Percentiles rank a stretch among this genome's conserved stretches.
Conservation (phyloP, 306 rosid genomes). For the Elaeagnus macrophylla region DNA sequence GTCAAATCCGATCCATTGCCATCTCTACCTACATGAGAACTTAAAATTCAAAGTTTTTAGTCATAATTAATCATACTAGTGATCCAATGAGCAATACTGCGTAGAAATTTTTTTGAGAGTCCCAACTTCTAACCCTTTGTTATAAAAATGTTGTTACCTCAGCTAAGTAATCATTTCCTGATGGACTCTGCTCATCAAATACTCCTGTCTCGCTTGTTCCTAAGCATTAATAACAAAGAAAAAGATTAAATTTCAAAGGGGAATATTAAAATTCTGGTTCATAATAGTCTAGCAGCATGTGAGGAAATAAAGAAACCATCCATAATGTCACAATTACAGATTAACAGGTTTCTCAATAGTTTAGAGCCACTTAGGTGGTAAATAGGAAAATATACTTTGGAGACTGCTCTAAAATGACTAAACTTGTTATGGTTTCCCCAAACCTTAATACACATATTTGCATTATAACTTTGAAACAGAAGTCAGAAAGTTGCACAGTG, state of each 20-base stretch:
- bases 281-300: neutral
- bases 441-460: no score
- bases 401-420: no score
- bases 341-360: neutral
- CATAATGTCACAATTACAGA: neutral
- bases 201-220: conserved; percentile 67
- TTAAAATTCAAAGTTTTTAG: no score
- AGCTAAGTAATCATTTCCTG: conserved; percentile 89
- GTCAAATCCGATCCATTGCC: no score
- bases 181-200: conserved; percentile 79
- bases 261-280: neutral
- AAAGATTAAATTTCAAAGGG: neutral
- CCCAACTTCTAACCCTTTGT: neutral
- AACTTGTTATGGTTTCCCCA: no score
- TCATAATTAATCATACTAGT: neutral
- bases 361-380: no score
- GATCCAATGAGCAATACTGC: neutral
- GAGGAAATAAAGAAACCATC: neutral
- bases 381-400: no score
- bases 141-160: conserved; percentile 46
- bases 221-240: conserved; percentile 24
- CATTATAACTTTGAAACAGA: no score
- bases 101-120: no score
- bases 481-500: no score
- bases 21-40: neutral